Percentiles rank a stretch among this genome's conserved stretches.
Conservation (phyloP, 75 land plant species). For the Sequoiadendron giganteum region DNA sequence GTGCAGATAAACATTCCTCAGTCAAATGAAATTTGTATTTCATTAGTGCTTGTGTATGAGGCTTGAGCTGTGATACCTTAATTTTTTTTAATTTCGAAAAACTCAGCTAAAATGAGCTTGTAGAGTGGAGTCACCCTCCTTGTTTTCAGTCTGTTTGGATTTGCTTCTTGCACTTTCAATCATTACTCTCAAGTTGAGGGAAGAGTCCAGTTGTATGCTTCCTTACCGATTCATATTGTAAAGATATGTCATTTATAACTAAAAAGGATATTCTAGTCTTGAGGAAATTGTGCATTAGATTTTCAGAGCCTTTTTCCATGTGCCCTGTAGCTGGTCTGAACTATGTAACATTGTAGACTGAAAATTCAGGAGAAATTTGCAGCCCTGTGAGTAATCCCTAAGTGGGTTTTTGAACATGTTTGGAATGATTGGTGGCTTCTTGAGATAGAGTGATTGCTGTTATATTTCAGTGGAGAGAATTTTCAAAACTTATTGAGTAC, state of each 20-base stretch:
- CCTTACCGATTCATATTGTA: neutral
- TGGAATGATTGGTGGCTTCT: neutral
- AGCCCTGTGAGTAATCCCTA: slow-evolving; percentile 3
- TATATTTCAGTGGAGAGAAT: neutral
- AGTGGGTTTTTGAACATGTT: neutral
- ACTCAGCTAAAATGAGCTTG: neutral
- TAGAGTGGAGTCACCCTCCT: neutral
- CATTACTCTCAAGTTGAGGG: neutral
- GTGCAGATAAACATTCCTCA: neutral
- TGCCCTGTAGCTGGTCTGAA: neutral
- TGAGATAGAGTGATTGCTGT: neutral
- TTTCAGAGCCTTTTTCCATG: neutral
- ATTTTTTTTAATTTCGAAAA: neutral
- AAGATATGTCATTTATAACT: neutral
- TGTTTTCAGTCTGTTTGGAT: neutral
- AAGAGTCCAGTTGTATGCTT: slow-evolving; percentile 6
- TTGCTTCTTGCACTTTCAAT: slow-evolving; percentile 5
- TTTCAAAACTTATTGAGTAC: slow-evolving; percentile 1
- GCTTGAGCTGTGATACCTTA: neutral
- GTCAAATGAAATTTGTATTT: neutral
- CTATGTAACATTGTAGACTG: slow-evolving; percentile 9
- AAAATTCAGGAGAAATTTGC: neutral
- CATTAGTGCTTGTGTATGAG: slow-evolving; percentile 5
- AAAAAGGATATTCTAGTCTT: neutral
- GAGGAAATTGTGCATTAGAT: neutral